Evolutionary conservation across 257 asterid species (phyloP), one percentile per base, ranked within the genome.

Genomic region (Solanum piurae): DNA sequence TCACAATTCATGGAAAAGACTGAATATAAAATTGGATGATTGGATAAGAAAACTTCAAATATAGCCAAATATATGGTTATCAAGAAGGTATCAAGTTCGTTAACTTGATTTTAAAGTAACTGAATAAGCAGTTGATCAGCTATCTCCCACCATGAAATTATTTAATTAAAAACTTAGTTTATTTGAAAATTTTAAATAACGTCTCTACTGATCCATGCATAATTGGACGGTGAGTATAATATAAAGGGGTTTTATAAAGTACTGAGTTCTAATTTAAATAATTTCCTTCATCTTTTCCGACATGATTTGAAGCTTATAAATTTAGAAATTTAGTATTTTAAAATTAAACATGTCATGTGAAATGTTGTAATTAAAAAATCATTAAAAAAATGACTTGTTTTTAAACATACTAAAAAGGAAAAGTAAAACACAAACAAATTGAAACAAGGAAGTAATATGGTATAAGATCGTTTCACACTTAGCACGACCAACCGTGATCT

Each of bases 101-200:
- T 60, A 18, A 37, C 86, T 85, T 29, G 34, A 52, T 66, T 36
- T 44, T 44, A 44, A 83, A 85, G 86, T 36, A 85, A 88, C 71
- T 46, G 85, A 80, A 46, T 80, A 31, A 62, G 73, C 64, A 62
- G 90, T 85, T 64, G 86, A 88, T 88, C 83, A 46, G 42, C 29
- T 9, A 76, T 82, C 86, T 72, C 8, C 72, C 58, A 40, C 42
- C 37, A 62, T 21, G 10, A 52, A 49, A 76, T 69, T 34, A 77
- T 64, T 25, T 34, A 62, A 62, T 72, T 25, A 37, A 2, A 16
- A 58, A 10, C 31, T 14, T 79, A 27, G 1, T 44, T 79, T 79
- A 44, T 31, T 42, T 42, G 0, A 27, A 44, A 14, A 79, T 4
- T 20, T 7, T 3, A 79, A 27, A 44, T 21, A 25, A 79, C 75